Conservation (phyloP, 2,329 filamentous ascomycete species). For the Aspergillus sp. region DNA sequence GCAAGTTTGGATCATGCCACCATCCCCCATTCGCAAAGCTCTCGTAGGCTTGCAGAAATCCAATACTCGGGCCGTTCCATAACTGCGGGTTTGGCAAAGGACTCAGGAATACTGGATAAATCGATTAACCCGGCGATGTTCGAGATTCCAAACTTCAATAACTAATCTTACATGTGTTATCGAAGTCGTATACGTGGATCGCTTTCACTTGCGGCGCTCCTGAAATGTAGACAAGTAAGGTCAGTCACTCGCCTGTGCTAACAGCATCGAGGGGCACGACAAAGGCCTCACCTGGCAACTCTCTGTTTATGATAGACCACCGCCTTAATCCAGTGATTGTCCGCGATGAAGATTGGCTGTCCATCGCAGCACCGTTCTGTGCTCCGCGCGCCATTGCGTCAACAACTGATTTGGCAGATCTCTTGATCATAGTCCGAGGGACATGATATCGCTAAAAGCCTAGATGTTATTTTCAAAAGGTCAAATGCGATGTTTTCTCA, state of each 20-base stretch:
- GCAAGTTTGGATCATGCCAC: conserved; percentile 92
- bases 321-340: conserved; percentile 76
- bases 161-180: conserved; percentile 74
- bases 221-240: conserved; percentile 22
- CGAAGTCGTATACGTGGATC: conserved; percentile 95
- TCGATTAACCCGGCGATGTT: conserved; percentile 11
- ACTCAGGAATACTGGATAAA: conserved; percentile 73
- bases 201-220: conserved; percentile 68
- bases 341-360: conserved; percentile 28
- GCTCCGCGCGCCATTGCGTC: conserved; percentile 28
- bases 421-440: conserved; percentile 12
- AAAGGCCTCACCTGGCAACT: conserved; percentile 61
- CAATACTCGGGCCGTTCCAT: conserved; percentile 78
- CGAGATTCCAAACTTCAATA: neutral
- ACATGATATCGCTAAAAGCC: conserved; percentile 21
- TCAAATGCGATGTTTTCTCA: too few species aligned
- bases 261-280: neutral
- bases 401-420: conserved; percentile 38
- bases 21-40: conserved; percentile 81
- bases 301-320: conserved; percentile 77
- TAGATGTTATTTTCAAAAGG: neutral
- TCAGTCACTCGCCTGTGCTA: neutral
- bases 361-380: conserved; percentile 26
- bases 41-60: conserved; percentile 72
- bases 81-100: conserved; percentile 85